Evolutionary conservation across 2,329 filamentous ascomycete species (phyloP).

Genomic region (Diaporthe humulicola): DNA sequence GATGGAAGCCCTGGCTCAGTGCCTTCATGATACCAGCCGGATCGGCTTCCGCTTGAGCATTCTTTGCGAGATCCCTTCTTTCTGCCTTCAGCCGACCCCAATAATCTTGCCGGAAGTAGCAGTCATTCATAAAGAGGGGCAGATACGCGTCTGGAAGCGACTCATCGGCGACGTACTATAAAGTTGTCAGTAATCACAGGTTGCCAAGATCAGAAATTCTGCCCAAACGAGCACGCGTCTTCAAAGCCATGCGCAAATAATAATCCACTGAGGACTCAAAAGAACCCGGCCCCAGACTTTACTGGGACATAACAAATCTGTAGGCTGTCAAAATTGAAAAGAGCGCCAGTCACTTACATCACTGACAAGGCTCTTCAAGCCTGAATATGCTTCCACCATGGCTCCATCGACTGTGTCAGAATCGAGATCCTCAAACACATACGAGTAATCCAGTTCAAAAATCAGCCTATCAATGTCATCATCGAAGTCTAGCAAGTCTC

Average conservation of each 20-base stretch:
- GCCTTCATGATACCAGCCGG: not conserved
- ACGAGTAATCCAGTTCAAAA: constrained; percentile 59
- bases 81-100: constrained; percentile 51
- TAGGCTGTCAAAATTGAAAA: not conserved
- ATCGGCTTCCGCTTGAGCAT: not conserved
- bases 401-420: constrained; percentile 47
- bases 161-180: constrained; percentile 49
- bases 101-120: constrained; percentile 57
- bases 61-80: not conserved
- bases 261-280: not conserved
- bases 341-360: constrained; percentile 26
- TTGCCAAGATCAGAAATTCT: not conserved
- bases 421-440: constrained; percentile 48
- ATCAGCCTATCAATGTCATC: constrained; percentile 55
- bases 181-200: not conserved
- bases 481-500: constrained; percentile 56
- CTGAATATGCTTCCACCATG: constrained; percentile 53
- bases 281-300: not conserved
- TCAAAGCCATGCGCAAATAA: too few relatives aligned
- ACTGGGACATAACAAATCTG: too few relatives aligned
- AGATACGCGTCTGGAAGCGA: constrained; percentile 52
- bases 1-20: not conserved
- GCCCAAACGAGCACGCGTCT: not conserved
- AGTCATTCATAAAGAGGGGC: constrained; percentile 60
- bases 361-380: constrained; percentile 48